Base-by-base conservation (phyloP, 352 stramenopile species). In the Globisporangium acanthophoron region DNA sequence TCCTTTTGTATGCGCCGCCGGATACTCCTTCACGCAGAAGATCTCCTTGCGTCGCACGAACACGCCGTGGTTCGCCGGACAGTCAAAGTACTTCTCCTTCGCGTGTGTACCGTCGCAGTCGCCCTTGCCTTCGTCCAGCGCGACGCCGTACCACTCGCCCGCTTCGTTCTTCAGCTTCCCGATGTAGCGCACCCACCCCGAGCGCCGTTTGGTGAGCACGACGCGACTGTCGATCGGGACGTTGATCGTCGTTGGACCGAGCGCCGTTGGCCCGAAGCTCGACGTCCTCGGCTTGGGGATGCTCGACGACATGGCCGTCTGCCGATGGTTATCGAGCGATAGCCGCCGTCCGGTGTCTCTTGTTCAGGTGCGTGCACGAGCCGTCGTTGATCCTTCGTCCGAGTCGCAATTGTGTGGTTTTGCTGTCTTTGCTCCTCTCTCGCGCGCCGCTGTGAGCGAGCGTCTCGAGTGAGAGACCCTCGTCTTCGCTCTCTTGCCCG, bases 111-210 rank as follows among this genome's bases (percentile, higher is more conserved):
- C 78, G 44, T 89, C 76, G 40, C 71, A 63, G 39, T 86, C 68
- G 37, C 78, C 78, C 59, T 83, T 87, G 56, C 76, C 65, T 55
- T 89, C 76, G 56, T 89, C 73, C 31, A 89, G 63, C 3, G 68
- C 78, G 40, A 89, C 68, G 52, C 78, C 78, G 53, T 89, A 89
- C 76, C 78, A 89, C 49, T 89, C 78, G 44, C 78, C 78, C 0
- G 65, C 66, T 33, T 84, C 76, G 56, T 71, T 71, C 16, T 65
- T 69, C 44, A 89, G 58, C 61, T 83, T 86, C 5, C 76, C 78
- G 13, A 86, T 70, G 57, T 83, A 87, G n/a, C 67, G 69, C n/a
- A 87, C 76, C 35, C 64, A 78, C 8, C 78, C 78, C 4, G 64
- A 70, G n/a, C 78, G 76, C 33, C 74, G 67, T 35, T 67, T 66